Conservation (phyloP, 208 protist genomes). For the Acanthamoeba castellanii region DNA sequence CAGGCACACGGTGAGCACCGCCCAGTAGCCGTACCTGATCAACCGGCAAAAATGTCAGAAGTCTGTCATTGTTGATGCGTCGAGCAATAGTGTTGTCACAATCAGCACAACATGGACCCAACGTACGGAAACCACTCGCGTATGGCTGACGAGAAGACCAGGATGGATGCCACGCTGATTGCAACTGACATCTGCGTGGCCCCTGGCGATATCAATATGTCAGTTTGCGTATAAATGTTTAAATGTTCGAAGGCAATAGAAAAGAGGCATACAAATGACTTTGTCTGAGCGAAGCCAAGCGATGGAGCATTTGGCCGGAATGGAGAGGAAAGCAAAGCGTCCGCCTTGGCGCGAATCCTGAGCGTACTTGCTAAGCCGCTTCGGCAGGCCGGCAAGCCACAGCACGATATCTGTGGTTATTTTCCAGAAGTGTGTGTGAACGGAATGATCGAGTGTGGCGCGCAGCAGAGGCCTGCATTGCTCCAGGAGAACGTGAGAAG, state of each 20-base stretch:
- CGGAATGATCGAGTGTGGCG: too few species aligned
- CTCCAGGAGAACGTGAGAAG: neutral
- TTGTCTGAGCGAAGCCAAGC: neutral
- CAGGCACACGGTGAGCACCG: conserved; percentile 2
- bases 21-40: conserved; percentile 41
- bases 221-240: too few species aligned
- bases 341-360: neutral
- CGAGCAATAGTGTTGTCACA: too few species aligned
- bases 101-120: neutral
- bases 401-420: neutral
- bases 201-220: neutral
- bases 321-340: neutral
- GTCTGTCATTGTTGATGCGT: neutral
- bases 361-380: neutral
- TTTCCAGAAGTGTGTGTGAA: neutral
- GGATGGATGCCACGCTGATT: conserved; percentile 1
- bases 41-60: neutral
- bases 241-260: too few species aligned
- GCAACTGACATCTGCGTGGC: conserved; percentile 35
- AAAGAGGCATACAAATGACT: neutral
- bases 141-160: conserved; percentile 25
- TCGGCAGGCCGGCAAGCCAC: neutral
- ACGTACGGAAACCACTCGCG: conserved; percentile 25
- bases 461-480: neutral
- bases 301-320: conserved; percentile 9